These are phyloP conservation scores for Diaporthe batatas DNA, from an alignment of 2,329 filamentous ascomycete species.

Conservation along the genomic window DNA sequence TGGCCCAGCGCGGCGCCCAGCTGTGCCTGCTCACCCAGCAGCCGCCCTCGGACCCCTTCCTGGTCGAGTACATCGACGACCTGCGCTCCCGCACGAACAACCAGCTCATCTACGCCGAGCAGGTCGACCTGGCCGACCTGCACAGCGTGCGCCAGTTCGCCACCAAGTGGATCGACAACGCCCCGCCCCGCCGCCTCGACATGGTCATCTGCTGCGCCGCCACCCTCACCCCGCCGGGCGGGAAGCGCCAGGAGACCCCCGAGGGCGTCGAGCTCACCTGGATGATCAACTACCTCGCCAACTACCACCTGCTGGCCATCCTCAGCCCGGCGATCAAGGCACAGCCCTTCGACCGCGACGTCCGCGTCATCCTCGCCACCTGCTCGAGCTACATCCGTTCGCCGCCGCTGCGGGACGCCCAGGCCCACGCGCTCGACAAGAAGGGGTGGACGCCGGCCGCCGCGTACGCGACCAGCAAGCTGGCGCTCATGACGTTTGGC, in stretches of 20 bases:
- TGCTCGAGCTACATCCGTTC: constrained; percentile 91
- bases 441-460: constrained; percentile 67
- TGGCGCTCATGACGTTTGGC: constrained; percentile 91
- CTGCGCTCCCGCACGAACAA: constrained; percentile 82
- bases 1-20: constrained; percentile 88
- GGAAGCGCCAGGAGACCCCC: constrained; percentile 70
- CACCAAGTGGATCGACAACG: constrained; percentile 98
- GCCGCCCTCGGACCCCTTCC: constrained; percentile 84
- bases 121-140: constrained; percentile 90
- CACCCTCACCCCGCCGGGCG: constrained; percentile 78
- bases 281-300: constrained; percentile 95
- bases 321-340: constrained; percentile 90
- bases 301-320: constrained; percentile 94
- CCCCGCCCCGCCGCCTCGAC: constrained; percentile 88
- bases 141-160: constrained; percentile 93
- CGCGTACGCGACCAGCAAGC: constrained; percentile 75
- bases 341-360: constrained; percentile 93
- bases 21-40: constrained; percentile 90
- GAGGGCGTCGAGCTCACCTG: constrained; percentile 91
- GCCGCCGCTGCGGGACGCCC: constrained; percentile 71
- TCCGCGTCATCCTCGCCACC: constrained; percentile 86
- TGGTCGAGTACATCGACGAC: constrained; percentile 93
- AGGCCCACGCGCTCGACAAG: constrained; percentile 56
- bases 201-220: constrained; percentile 91
- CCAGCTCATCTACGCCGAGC: constrained; percentile 92